phyloP scores from a whole-genome alignment of 2,329 filamentous ascomycete species.

The Gaeumannomyces tritici region DNA sequence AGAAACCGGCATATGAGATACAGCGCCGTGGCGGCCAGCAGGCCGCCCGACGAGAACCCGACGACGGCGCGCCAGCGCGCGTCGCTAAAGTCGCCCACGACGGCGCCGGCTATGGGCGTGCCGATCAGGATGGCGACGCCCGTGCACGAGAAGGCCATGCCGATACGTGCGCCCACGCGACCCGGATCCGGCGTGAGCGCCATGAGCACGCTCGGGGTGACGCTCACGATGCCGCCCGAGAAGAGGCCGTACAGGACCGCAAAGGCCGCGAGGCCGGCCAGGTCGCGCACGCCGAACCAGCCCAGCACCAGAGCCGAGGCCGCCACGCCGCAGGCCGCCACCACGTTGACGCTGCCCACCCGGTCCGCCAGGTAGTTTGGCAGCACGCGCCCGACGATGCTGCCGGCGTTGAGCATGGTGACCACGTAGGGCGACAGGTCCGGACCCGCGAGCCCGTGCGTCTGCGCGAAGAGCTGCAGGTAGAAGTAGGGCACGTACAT shows the following conservation, averaged over 20 bases:
- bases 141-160: conserved; percentile 25
- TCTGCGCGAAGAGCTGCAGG: conserved; percentile 30
- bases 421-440: conserved; percentile 30
- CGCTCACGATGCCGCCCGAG: conserved; percentile 23
- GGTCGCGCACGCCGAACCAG: conserved; percentile 21
- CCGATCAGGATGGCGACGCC: conserved; percentile 41
- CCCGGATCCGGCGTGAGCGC: conserved; percentile 24
- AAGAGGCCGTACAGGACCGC: conserved; percentile 21
- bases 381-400: conserved; percentile 33
- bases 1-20: neutral
- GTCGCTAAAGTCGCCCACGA: conserved; percentile 19
- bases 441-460: conserved; percentile 24
- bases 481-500: conserved; percentile 41
- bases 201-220: conserved; percentile 30
- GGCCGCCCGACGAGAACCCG: conserved; percentile 46
- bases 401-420: conserved; percentile 31
- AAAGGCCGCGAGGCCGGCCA: conserved; percentile 20
- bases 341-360: conserved; percentile 28
- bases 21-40: conserved; percentile 45
- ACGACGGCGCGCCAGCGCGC: conserved; percentile 21
- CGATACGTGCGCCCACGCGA: conserved; percentile 28
- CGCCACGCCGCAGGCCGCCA: conserved; percentile 20
- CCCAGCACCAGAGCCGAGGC: conserved; percentile 26
- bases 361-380: conserved; percentile 34
- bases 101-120: conserved; percentile 41